Evolutionary conservation across 345 rosid genomes (phyloP), one percentile per base, ranked within the genome.

Genomic region (Adansonia digitata): DNA sequence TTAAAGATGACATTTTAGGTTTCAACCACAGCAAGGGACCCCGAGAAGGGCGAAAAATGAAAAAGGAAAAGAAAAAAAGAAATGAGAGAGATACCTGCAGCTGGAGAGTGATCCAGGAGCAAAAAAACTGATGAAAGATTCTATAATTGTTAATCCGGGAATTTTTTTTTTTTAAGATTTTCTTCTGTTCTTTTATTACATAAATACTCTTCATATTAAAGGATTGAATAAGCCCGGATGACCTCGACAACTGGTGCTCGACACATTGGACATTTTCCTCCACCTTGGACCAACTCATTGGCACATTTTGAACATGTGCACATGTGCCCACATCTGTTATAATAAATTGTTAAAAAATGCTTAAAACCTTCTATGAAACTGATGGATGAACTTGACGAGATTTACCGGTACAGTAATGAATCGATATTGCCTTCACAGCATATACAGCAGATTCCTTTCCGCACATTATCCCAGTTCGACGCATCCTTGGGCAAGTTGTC

Each of bases 211-310:
- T 46, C 17, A 46, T 80, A 72, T 85, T 78, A 84, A 78, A 48
- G 61, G 76, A 92, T 86, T 34, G 89, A 90, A 81, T 89, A 94
- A 11, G 97, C 97, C 20, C 94, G 97, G 77, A 94, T 83, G 73
- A 87, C 97, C 89, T 92, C 98, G 11, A 86, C 79, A 72, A 90
- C 94, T 0, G 98, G 98, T 18, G 98, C 98, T 52, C 77, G 76
- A 75, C 98, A 94, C 97, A 94, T 91, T 18, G 98, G 98, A 80
- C 98, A 94, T 81, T 92, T 94, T 65, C 85, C 97, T 66, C 90
- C 88, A 40, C 77, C 82, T 79, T 85, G 86, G 60, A 92, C 88
- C 84, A 94, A 82, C 81, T 84, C 85, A 85, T 85, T 86, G 24
- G 97, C 98, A 76, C 98, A 94, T 77, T 82, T 86, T 31, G 92